Percentiles rank a stretch among this genome's conserved stretches.
phyloP scores from a whole-genome alignment of 768 basidiomycete species.

The Rossbeevera mucosa region DNA sequence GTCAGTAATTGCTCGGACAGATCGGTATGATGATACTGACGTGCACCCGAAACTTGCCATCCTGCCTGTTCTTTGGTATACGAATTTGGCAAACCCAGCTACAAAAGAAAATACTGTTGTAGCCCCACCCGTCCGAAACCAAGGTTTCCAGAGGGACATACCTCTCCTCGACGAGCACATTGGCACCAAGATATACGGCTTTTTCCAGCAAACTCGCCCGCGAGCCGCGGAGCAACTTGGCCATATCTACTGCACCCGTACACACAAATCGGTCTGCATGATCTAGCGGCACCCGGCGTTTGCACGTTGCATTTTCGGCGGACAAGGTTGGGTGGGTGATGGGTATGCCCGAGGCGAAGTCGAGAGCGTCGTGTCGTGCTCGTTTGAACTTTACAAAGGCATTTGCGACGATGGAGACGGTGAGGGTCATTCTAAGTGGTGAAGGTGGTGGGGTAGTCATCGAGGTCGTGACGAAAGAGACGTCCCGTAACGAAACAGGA shows the following conservation, averaged over 20 bases:
- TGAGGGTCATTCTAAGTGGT: slow-evolving; percentile 20
- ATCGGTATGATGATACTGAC: slow-evolving; percentile 34
- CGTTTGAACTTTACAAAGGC: slow-evolving; percentile 52
- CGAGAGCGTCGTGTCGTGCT: slow-evolving; percentile 30
- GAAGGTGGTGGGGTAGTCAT: slow-evolving; percentile 23
- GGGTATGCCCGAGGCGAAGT: slow-evolving; percentile 36
- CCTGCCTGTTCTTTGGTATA: slow-evolving; percentile 44
- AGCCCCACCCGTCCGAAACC: slow-evolving; percentile 1
- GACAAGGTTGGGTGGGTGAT: slow-evolving; percentile 34
- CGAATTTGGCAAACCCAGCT: slow-evolving; percentile 67
- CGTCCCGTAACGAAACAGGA: neutral
- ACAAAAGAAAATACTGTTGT: neutral
- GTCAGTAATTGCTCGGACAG: slow-evolving; percentile 1
- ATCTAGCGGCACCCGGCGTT: slow-evolving; percentile 30
- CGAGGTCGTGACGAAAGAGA: neutral
- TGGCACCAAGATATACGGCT: slow-evolving; percentile 47
- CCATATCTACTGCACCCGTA: slow-evolving; percentile 56
- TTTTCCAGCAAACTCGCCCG: slow-evolving; percentile 47
- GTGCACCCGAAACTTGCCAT: slow-evolving; percentile 55
- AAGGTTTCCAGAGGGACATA: slow-evolving; percentile 33
- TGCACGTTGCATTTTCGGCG: slow-evolving; percentile 25
- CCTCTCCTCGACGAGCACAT: slow-evolving; percentile 67
- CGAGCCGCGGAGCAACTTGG: slow-evolving; percentile 52
- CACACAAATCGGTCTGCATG: slow-evolving; percentile 51
- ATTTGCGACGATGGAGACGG: slow-evolving; percentile 42